Evolutionary conservation across 2,329 filamentous ascomycete species (phyloP), one percentile per base, ranked within the genome.

Genomic region (Ilyonectria mors-panacis): DNA sequence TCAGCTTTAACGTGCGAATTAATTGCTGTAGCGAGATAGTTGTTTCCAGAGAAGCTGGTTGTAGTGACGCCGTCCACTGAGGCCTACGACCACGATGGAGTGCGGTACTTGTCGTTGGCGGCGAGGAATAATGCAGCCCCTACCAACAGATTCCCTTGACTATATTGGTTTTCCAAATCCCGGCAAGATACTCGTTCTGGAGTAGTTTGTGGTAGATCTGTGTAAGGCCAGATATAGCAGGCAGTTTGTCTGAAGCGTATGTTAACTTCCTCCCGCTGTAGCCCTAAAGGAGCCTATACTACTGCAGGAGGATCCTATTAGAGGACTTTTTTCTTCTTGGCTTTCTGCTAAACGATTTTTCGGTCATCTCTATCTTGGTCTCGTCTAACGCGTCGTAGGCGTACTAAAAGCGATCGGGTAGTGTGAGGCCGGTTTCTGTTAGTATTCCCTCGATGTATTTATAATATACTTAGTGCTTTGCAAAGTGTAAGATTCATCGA

Each of bases 401-500:
- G 26, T 62, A 19, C 12, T 44, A 51, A 19, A 50, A 61, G 21
- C 57, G 63, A 13, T 57, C 2, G 3, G 35, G 13, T 4, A 65
- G 15, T 7, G 6, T 57, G 4, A 62, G 30, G 10, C 63, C 63
- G 28, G 51, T 42, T 8, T 65, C 63, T 21, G 57, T 42, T 4
- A 28, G 23, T 1, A 19, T 47, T 6, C 51, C 57, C 21, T 61
- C 45, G 4, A 58, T n/a, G 37, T 77, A 71, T 37, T 71, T 61
- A 21, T 62, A 65, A n/a, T 66, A 65, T 3, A 68, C 23, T 50
- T 70, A 58, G 19, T 68, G 45, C 17, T 65, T 33, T 2, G 59
- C 66, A 64, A 73, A 73, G 42, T 75, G 73, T 3, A 75, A 28
- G 0, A 66, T 53, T 10, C 73, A 48, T 6, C 62, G 60, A 1